Base-by-base conservation (phyloP, 768 basidiomycete genomes). In the Suillus cothurnatus region DNA sequence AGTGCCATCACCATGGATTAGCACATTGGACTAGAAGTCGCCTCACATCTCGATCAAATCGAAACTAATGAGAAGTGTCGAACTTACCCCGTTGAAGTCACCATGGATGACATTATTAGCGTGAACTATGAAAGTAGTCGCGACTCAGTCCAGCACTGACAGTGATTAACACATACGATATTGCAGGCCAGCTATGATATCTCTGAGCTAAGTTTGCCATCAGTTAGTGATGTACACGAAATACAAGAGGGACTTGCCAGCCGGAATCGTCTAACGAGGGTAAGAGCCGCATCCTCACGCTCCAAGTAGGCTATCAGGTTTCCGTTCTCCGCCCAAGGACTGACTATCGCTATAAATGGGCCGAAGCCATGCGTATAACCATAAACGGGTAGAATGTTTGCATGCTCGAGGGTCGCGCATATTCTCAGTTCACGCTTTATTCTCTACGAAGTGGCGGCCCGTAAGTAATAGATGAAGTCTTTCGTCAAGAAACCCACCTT, bases 281-380 rank as follows among this genome's bases (percentile, higher is more conserved):
- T 28, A 9, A 72, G 61, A 12, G 17, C 63, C 32, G 65, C 61
- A 32, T 57, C 62, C 9, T 66, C 17, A 38, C 7, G 38, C 4
- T 71, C 66, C 17, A 79, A 68, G 62, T 74, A 73, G 47, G 34
- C 61, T 2, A 63, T 69, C 7, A 78, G 53, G 2, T 68, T 69
- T 19, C 78, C 78, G 15, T 72, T 72, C 57, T 75, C 75, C n/a
- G 76, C 31, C 77, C 77, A 78, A 4, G 76, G 77, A 55, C 71
- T 77, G 53, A 79, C 76, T 72, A 79, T 71, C 9, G 77, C 75
- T 4, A 67, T 63, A 26, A 74, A 70, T 49, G 64, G 67, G n/a
- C 78, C 75, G 47, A 79, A 78, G 38, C 71, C 77, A 17, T 65
- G 63, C 6, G 66, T 72, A 57, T 72, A 67, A 2, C 77, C 77